Percentiles rank a stretch among this genome's conserved stretches.
Conservation (phyloP, 2,329 filamentous ascomycete genomes). For the Fusarium sterilihyphosum region DNA sequence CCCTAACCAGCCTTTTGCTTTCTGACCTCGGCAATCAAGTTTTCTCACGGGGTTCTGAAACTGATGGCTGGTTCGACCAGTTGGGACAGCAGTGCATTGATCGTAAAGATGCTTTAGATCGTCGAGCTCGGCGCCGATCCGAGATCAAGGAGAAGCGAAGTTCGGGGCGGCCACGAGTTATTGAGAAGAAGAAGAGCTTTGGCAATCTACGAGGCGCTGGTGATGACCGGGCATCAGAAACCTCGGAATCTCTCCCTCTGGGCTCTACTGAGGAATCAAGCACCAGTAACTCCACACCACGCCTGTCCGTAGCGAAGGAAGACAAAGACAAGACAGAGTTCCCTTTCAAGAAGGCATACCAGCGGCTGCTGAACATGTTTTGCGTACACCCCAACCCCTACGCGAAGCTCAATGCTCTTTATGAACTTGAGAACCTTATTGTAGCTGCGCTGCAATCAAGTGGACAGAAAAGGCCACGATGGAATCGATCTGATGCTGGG, state of each 20-base stretch:
- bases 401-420: constrained; percentile 83
- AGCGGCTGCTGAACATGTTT: constrained; percentile 83
- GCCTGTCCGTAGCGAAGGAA: constrained; percentile 39
- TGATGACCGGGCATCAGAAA: constrained; percentile 54
- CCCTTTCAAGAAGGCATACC: constrained; percentile 83
- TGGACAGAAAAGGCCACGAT: constrained; percentile 48
- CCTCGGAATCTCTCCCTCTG: constrained; percentile 49
- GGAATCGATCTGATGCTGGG: constrained; percentile 51
- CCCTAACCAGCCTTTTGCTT: constrained; percentile 82
- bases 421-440: constrained; percentile 85
- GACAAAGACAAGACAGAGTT: constrained; percentile 63
- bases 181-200: constrained; percentile 76
- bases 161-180: constrained; percentile 59
- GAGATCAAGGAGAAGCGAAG: constrained; percentile 57
- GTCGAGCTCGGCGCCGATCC: constrained; percentile 53
- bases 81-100: constrained; percentile 74
- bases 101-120: constrained; percentile 65
- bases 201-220: constrained; percentile 68
- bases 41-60: constrained; percentile 90
- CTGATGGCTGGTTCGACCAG: constrained; percentile 84
- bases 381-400: constrained; percentile 90
- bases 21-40: constrained; percentile 90
- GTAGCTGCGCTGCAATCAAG: constrained; percentile 70
- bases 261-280: constrained; percentile 55
- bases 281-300: constrained; percentile 42